Conservation (phyloP, 2,329 filamentous ascomycete species). For the Fusarium keratoplasticum region DNA sequence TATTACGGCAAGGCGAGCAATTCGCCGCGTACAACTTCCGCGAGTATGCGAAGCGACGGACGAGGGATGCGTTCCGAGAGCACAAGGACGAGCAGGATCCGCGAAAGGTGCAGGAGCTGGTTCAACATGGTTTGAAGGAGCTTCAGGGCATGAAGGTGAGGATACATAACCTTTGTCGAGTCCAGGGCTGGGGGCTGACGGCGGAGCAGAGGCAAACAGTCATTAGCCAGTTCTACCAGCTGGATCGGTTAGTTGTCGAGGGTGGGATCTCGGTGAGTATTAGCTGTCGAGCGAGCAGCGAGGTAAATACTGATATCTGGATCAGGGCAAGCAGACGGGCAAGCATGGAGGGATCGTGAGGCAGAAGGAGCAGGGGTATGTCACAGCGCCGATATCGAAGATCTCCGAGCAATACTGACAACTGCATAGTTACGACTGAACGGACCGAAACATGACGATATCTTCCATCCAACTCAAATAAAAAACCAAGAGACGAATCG, state of each 20-base stretch:
- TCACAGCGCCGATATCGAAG: conserved; percentile 10
- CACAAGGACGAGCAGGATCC: conserved; percentile 79
- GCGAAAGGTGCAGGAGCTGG: conserved; percentile 83
- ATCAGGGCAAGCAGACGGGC: conserved; percentile 76
- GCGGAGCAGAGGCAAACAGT: conserved; percentile 86
- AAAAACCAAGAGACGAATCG: conserved; percentile 14
- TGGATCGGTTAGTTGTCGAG: conserved; percentile 93
- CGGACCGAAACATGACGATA: conserved; percentile 4
- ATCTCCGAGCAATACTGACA: neutral
- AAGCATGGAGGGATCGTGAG: conserved; percentile 74
- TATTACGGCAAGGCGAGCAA: conserved; percentile 86
- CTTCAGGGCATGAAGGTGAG: conserved; percentile 90
- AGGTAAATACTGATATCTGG: conserved; percentile 23
- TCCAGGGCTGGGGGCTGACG: conserved; percentile 8
- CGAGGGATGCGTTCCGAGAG: conserved; percentile 90
- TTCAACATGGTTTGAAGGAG: conserved; percentile 89
- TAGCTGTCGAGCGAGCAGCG: neutral
- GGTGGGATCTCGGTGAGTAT: conserved; percentile 77
- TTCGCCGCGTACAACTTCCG: conserved; percentile 98
- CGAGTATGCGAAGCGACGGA: conserved; percentile 93
- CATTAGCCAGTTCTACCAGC: conserved; percentile 93
- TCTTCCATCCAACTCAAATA: conserved; percentile 10
- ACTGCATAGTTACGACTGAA: conserved; percentile 35
- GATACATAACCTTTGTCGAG: neutral
- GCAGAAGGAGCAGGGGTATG: conserved; percentile 84